phyloP scores from a whole-genome alignment of 2,329 filamentous ascomycete species.

The Moelleriella libera region DNA sequence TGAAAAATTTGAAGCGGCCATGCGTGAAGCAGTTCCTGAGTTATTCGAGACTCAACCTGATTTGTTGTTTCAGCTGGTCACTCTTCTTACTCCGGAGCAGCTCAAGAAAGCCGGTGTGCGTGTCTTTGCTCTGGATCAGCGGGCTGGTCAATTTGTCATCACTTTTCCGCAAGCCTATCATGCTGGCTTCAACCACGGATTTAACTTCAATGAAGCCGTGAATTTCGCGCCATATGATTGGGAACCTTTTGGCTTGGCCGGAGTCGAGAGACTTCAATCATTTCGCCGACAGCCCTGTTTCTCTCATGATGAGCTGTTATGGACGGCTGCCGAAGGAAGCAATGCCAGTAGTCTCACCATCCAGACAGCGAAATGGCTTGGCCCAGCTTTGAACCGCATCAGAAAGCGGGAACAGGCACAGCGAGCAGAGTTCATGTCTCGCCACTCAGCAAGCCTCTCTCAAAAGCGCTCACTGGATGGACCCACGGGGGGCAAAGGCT shows the following conservation, averaged over 20 bases:
- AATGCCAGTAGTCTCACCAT: slow-evolving; percentile 53
- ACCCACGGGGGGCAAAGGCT: slow-evolving; percentile 36
- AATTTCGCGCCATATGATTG: slow-evolving; percentile 94
- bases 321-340: slow-evolving; percentile 75
- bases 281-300: slow-evolving; percentile 93
- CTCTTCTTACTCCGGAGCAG: slow-evolving; percentile 83
- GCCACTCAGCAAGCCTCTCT: slow-evolving; percentile 40
- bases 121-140: slow-evolving; percentile 89
- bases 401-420: slow-evolving; percentile 57
- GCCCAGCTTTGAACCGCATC: slow-evolving; percentile 71
- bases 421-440: slow-evolving; percentile 53
- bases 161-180: slow-evolving; percentile 97
- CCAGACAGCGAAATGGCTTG: slow-evolving; percentile 88
- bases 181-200: slow-evolving; percentile 94
- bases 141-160: slow-evolving; percentile 89
- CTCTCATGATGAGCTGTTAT: slow-evolving; percentile 86
- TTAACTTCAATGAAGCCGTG: slow-evolving; percentile 98
- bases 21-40: slow-evolving; percentile 89
- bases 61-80: slow-evolving; percentile 93
- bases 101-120: slow-evolving; percentile 83
- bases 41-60: slow-evolving; percentile 95
- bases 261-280: slow-evolving; percentile 72
- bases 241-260: slow-evolving; percentile 81
- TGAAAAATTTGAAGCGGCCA: slow-evolving; percentile 87
- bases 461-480: slow-evolving; percentile 36